phyloP scores from a whole-genome alignment of 495 filamentous ascomycete species.

The Durotheca rogersii region DNA sequence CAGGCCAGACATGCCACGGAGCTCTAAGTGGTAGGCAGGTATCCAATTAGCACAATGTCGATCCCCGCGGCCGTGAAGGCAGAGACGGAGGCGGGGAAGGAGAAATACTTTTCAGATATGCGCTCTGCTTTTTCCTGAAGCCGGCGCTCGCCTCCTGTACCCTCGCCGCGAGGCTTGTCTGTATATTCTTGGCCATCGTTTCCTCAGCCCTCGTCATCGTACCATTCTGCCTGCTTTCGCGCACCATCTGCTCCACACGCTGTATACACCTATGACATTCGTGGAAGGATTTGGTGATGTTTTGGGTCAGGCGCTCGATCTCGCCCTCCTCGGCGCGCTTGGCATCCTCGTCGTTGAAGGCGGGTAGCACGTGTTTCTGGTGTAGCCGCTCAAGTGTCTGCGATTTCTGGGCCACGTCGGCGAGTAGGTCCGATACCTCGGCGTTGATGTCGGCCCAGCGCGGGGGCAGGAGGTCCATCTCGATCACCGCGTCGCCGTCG shows the following conservation, averaged over 20 bases:
- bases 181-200: slow-evolving; percentile 93
- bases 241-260: slow-evolving; percentile 80
- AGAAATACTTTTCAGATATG: slow-evolving; percentile 83
- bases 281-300: slow-evolving; percentile 86
- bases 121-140: slow-evolving; percentile 96
- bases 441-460: slow-evolving; percentile 95
- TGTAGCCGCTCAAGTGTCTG: slow-evolving; percentile 86
- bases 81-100: no score
- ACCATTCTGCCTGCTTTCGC: slow-evolving; percentile 66
- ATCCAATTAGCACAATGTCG: no score
- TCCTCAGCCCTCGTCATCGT: slow-evolving; percentile 78
- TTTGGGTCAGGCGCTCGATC: slow-evolving; percentile 87
- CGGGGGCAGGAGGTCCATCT: slow-evolving; percentile 96
- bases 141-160: slow-evolving; percentile 91
- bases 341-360: slow-evolving; percentile 91
- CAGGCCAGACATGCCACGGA: slow-evolving; percentile 68
- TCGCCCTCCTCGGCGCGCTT: slow-evolving; percentile 79
- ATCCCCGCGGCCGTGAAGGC: no score
- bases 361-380: slow-evolving; percentile 93
- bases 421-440: slow-evolving; percentile 82
- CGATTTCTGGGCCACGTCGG: slow-evolving; percentile 77
- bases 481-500: slow-evolving; percentile 88
- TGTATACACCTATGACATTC: slow-evolving; percentile 85
- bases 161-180: slow-evolving; percentile 80
- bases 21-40: no score